These are phyloP conservation scores for Suhomyces emberorum DNA, from an alignment of 805 yeast species.

Conservation along the genomic window DNA sequence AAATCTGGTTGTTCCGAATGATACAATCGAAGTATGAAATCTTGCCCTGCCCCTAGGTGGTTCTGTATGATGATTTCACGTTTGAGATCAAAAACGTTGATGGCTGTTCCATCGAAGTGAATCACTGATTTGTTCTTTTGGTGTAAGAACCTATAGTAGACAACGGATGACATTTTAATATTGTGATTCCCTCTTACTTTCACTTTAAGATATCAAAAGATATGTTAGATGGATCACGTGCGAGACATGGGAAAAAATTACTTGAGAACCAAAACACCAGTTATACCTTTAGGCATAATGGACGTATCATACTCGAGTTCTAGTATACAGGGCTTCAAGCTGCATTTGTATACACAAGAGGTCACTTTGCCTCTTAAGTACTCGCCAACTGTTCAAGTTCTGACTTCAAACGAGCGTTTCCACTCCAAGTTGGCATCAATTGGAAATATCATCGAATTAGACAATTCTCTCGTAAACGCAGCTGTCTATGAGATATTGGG, in stretches of 20 bases:
- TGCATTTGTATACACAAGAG: conserved; percentile 13
- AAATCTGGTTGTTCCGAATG: conserved; percentile 52
- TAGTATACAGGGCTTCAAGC: conserved; percentile 18
- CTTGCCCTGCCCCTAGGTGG: conserved; percentile 77
- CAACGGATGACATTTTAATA: conserved; percentile 78
- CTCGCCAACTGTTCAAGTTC: conserved; percentile 4
- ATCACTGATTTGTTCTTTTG: conserved; percentile 77
- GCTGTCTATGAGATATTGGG: conserved; percentile 30
- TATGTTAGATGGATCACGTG: neutral
- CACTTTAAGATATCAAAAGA: too few species aligned
- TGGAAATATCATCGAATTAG: conserved; percentile 22
- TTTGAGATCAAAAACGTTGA: conserved; percentile 90
- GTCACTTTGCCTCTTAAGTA: conserved; percentile 27
- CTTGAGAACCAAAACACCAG: conserved; percentile 1
- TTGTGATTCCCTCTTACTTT: too few species aligned
- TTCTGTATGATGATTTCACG: conserved; percentile 83
- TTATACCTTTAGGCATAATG: conserved; percentile 2
- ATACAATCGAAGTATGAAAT: conserved; percentile 71
- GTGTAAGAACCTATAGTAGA: conserved; percentile 82
- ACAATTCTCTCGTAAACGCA: conserved; percentile 19
- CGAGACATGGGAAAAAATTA: neutral
- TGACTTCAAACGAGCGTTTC: conserved; percentile 24
- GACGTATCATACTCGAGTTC: conserved; percentile 17
- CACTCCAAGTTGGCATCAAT: conserved; percentile 13
- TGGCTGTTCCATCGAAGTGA: conserved; percentile 93